These are phyloP conservation scores for Akanthomyces uredinophilus DNA, from an alignment of 2,329 filamentous ascomycete species.

Conservation along the genomic window DNA sequence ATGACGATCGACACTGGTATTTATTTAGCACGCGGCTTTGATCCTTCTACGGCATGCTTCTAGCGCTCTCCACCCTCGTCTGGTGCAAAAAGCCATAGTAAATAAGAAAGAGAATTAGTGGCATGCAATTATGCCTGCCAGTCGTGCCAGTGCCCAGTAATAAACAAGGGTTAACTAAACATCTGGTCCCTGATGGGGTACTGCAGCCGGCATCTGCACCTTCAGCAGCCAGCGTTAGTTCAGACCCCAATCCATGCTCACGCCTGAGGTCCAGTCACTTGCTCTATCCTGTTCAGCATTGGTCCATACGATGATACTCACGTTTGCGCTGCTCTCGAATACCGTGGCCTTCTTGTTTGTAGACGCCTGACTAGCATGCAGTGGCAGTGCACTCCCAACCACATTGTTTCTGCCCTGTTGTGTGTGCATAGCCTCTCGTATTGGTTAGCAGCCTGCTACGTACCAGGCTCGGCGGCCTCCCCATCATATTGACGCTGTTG, in stretches of 20 bases:
- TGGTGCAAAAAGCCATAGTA: not conserved
- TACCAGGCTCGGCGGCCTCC: not conserved
- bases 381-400: not conserved
- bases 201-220: not conserved
- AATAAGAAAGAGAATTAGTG: not conserved
- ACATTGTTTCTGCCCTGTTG: not conserved
- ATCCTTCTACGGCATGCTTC: not conserved
- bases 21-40: not conserved
- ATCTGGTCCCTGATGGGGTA: not conserved
- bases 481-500: not conserved
- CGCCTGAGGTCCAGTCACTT: too few relatives aligned
- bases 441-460: too few relatives aligned
- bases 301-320: not conserved
- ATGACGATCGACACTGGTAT: conserved; percentile 1
- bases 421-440: not conserved
- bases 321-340: not conserved
- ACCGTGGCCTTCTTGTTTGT: not conserved
- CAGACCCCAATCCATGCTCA: not conserved
- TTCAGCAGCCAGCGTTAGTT: not conserved
- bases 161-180: not conserved
- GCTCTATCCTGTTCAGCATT: not conserved
- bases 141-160: too few relatives aligned
- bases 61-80: not conserved
- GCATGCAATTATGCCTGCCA: not conserved
- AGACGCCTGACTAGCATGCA: not conserved